Percentiles rank a stretch among this genome's conserved stretches.
Conservation (phyloP, 177 flowering plant genomes). For the Vitis hybrid region DNA sequence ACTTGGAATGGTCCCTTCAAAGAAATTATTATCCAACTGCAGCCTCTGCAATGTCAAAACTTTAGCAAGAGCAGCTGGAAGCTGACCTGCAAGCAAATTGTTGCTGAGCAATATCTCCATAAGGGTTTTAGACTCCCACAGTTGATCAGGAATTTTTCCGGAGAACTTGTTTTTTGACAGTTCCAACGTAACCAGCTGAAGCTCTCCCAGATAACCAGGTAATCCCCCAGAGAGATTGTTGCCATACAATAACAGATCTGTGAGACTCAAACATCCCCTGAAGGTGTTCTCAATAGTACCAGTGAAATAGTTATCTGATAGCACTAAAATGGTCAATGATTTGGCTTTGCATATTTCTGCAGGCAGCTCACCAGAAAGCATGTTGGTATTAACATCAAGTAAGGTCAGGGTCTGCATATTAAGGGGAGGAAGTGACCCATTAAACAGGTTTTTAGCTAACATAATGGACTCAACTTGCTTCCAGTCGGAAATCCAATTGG, state of each 20-base stretch:
- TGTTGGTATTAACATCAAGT: conserved; percentile 41
- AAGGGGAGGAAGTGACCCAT: conserved; percentile 45
- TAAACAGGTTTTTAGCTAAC: conserved; percentile 43
- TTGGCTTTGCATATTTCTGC: conserved; percentile 41
- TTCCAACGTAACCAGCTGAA: conserved; percentile 45
- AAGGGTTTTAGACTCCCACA: conserved; percentile 59
- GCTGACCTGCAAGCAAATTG: conserved; percentile 45
- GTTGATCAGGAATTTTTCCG: conserved; percentile 48
- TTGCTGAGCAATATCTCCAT: conserved; percentile 43
- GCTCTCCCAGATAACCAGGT: conserved; percentile 53
- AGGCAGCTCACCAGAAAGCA: conserved; percentile 53
- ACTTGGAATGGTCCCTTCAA: conserved; percentile 52
- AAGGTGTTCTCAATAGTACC: conserved; percentile 44
- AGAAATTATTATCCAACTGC: conserved; percentile 49
- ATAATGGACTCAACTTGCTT: conserved; percentile 34
- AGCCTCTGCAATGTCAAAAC: conserved; percentile 36
- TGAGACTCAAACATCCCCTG: conserved; percentile 39
- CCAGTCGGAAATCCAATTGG: conserved; percentile 60
- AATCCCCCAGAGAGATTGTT: conserved; percentile 48
- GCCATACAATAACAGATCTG: conserved; percentile 43
- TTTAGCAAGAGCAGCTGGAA: conserved; percentile 34
- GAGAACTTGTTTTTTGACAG: conserved; percentile 47
- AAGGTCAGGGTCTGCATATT: conserved; percentile 31
- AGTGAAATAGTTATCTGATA: conserved; percentile 45
- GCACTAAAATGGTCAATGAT: conserved; percentile 28